Base-by-base conservation (phyloP, 768 basidiomycete genomes). In the Boletus vermiculosoides region DNA sequence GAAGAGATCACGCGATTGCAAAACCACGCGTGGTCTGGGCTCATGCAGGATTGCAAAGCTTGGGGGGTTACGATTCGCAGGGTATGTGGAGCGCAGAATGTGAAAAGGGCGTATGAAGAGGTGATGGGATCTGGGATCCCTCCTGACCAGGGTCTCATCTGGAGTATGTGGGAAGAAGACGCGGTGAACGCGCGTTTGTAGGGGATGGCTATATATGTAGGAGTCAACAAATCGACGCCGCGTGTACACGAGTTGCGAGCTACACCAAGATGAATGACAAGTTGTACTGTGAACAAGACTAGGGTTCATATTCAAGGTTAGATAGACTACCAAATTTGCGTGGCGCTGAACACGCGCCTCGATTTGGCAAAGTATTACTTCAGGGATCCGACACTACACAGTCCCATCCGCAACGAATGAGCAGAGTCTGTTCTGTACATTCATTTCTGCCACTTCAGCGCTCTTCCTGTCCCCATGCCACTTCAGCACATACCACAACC, bases 101-200 rank as follows among this genome's bases (percentile, higher is more conserved):
- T 88, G 25, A 76, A 77, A 65, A 59, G 61, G 36, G 80, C 77
- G 15, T 88, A 86, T 58, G 74, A 76, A 45, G 66, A 70, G 31
- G 72, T 84, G 39, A 73, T 75, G 18, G 72, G 68, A 52, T 67
- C 68, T 9, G 83, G 83, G 0, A 62, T 86, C 40, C 77, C 75
- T n/a, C 81, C 86, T 9, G 77, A 81, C 34, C 76, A 73, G 47
- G 87, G 85, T 2, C 73, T 79, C 42, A 74, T 88, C 47, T 87
- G 87, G 84, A 86, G 84, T 62, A 62, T 88, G 65, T 88, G 87
- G 86, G 80, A 80, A 45, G 65, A 68, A 23, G 63, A 63, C 0
- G n/a, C 1, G 16, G 57, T 34, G 50, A 48, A 48, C 15, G 52
- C 57, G 23, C 63, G 58, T 49, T 51, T 67, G 56, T 65, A 59